Evolutionary conservation across 768 basidiomycete genomes (phyloP).

Genomic region (Agaricus sinodeliciosus): DNA sequence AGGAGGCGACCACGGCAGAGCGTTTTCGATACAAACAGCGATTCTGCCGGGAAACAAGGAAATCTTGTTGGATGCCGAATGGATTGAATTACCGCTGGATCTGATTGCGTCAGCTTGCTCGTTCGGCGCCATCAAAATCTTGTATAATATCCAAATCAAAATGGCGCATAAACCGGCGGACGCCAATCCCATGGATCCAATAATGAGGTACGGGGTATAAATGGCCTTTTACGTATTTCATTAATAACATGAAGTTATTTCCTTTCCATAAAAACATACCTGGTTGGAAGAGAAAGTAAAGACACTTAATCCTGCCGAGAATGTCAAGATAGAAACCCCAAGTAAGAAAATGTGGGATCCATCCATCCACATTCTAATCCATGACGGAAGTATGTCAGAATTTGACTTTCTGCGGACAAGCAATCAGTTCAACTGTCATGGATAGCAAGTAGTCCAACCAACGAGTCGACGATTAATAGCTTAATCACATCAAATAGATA

Average conservation of each 20-base stretch:
- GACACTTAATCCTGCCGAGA: constrained; percentile 1
- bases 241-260: background rate
- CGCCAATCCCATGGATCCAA: background rate
- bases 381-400: background rate
- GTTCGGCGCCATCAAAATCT: background rate
- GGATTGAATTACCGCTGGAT: constrained; percentile 2
- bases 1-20: background rate
- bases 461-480: too few relatives aligned
- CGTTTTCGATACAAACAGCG: background rate
- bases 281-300: constrained; percentile 1
- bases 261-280: background rate
- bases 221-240: background rate
- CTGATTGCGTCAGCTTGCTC: constrained; percentile 3
- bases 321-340: constrained; percentile 3
- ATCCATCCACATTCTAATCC: constrained; percentile 4
- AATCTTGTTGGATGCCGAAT: background rate
- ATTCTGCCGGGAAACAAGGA: background rate
- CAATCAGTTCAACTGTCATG: background rate
- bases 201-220: constrained; percentile 1
- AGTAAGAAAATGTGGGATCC: constrained; percentile 3
- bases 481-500: too few relatives aligned
- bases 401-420: background rate
- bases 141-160: constrained; percentile 1
- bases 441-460: too few relatives aligned
- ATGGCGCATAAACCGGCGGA: constrained; percentile 4